Percentiles rank a stretch among this genome's conserved stretches.
These are phyloP conservation scores for Lactarius vividus DNA, from an alignment of 768 basidiomycete genomes.

Conservation along the genomic window DNA sequence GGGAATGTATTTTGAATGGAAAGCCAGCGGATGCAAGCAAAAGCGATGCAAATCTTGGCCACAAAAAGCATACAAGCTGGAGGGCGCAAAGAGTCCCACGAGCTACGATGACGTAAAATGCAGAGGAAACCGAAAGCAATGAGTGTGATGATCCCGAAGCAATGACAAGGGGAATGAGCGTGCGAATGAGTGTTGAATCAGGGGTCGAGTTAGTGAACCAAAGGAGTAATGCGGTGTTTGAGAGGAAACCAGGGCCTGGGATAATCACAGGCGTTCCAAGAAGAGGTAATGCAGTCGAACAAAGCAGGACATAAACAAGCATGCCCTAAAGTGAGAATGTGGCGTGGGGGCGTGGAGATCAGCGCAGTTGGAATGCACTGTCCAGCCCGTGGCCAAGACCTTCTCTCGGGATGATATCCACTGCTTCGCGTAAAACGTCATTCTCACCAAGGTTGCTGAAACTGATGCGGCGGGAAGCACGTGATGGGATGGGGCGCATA, in stretches of 20 bases:
- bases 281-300: neutral
- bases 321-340: neutral
- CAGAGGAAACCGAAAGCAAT: slow-evolving; percentile 15
- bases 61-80: slow-evolving; percentile 1
- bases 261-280: neutral
- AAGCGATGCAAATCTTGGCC: neutral
- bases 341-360: slow-evolving; percentile 20
- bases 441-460: slow-evolving; percentile 22
- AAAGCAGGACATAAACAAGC: neutral
- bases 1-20: slow-evolving; percentile 15
- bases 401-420: slow-evolving; percentile 31
- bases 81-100: slow-evolving; percentile 1
- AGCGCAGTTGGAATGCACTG: slow-evolving; percentile 71
- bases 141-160: slow-evolving; percentile 21
- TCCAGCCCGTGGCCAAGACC: slow-evolving; percentile 46
- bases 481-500: slow-evolving; percentile 26
- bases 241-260: neutral
- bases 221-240: slow-evolving; percentile 16
- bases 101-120: slow-evolving; percentile 10
- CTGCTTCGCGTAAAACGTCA: slow-evolving; percentile 23
- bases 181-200: slow-evolving; percentile 19
- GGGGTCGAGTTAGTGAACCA: slow-evolving; percentile 11
- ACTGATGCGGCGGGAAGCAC: slow-evolving; percentile 27
- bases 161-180: slow-evolving; percentile 18
- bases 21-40: neutral